Evolutionary conservation across 1,139 yeast genomes (phyloP).

Genomic region (Scheffersomyces cryptocercus): DNA sequence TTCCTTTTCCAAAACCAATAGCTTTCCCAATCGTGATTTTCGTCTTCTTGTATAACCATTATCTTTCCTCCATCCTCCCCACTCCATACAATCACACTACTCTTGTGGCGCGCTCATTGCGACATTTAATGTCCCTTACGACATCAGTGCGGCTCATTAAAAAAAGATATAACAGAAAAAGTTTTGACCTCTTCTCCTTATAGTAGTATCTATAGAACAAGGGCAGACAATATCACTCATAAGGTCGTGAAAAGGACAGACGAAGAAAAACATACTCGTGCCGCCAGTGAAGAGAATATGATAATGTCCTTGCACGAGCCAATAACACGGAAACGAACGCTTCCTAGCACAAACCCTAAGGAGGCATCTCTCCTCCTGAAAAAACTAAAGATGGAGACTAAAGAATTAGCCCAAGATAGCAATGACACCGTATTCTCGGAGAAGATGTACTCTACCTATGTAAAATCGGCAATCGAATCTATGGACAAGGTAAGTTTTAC

Average conservation of each 20-base stretch:
- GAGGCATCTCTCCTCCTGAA: conserved; percentile 1
- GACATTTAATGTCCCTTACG: background rate
- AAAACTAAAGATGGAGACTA: background rate
- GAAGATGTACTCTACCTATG: conserved; percentile 63
- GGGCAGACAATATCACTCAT: background rate
- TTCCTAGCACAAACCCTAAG: conserved; percentile 9
- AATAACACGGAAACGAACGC: conserved; percentile 16
- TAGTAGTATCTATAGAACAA: background rate
- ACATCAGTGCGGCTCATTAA: background rate
- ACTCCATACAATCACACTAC: no score
- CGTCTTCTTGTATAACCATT: no score
- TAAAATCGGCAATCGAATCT: conserved; percentile 69
- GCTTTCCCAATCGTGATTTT: no score
- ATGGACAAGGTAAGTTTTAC: conserved; percentile 57
- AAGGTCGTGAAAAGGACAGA: background rate
- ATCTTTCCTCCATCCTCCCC: no score
- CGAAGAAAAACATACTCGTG: background rate
- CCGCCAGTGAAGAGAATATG: conserved; percentile 1
- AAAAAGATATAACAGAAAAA: background rate
- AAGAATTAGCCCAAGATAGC: background rate
- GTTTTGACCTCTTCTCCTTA: background rate
- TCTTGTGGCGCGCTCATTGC: background rate
- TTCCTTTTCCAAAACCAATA: no score
- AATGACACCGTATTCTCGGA: conserved; percentile 37
- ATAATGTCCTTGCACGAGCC: conserved; percentile 19